phyloP scores from a whole-genome alignment of 192 early-diverging fungal species.

The Coemansia sp. region DNA sequence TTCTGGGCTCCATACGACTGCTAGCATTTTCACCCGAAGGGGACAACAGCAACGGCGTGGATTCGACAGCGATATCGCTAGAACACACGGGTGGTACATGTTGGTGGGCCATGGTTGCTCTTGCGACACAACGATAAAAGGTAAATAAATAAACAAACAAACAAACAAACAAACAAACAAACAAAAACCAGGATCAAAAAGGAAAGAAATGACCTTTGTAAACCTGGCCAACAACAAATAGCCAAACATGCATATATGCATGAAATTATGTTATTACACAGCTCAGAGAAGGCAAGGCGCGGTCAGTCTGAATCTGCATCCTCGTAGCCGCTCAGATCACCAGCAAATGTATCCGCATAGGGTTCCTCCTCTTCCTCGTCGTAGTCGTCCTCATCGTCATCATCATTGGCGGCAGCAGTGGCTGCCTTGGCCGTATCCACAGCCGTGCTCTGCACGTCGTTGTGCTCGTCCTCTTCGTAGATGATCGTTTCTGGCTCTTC shows the following conservation, averaged over 20 bases:
- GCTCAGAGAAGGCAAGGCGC: neutral
- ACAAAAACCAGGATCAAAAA: neutral
- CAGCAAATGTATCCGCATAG: conserved; percentile 15
- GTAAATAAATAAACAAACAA: neutral
- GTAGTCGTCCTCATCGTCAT: conserved; percentile 55
- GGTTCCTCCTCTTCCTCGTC: conserved; percentile 37
- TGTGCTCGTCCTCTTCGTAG: conserved; percentile 51
- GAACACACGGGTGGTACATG: neutral
- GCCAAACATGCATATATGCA: neutral
- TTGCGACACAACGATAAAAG: neutral
- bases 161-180: neutral
- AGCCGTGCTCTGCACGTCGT: conserved; percentile 55
- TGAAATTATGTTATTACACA: neutral
- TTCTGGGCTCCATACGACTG: neutral
- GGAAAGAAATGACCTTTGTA: no score
- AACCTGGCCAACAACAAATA: no score
- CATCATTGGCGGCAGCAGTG: conserved; percentile 33
- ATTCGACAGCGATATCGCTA: neutral
- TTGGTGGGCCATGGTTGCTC: neutral
- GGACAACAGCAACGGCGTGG: neutral
- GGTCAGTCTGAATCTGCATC: conserved; percentile 14
- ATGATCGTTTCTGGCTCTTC: conserved; percentile 26
- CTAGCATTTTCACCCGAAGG: neutral
- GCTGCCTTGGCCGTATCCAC: conserved; percentile 32
- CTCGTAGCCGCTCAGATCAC: conserved; percentile 13